These are phyloP conservation scores for Neoascochyta sp. DNA, from an alignment of 2,329 filamentous ascomycete species.

Conservation along the genomic window DNA sequence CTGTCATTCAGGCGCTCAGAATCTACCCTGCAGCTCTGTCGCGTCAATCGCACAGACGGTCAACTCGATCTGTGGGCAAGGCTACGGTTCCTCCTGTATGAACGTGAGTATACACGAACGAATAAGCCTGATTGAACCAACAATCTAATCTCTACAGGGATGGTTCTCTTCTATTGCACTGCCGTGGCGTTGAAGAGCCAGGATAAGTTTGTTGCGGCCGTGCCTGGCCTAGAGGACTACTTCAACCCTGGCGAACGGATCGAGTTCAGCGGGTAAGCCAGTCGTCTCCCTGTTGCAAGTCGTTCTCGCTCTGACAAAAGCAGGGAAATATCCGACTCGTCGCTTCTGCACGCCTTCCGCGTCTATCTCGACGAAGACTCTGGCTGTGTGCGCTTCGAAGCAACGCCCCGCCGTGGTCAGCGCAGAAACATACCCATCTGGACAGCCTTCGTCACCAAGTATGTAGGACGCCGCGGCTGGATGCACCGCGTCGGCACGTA, in stretches of 20 bases:
- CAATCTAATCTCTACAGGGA: slow-evolving; percentile 38
- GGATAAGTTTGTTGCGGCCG: slow-evolving; percentile 44
- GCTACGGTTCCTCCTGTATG: slow-evolving; percentile 53
- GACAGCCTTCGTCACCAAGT: slow-evolving; percentile 48
- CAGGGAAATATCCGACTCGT: slow-evolving; percentile 52
- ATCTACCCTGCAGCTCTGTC: slow-evolving; percentile 42
- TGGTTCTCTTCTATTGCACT: slow-evolving; percentile 57
- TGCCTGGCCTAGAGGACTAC: slow-evolving; percentile 44
- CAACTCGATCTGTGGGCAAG: slow-evolving; percentile 51
- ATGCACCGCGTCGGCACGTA: slow-evolving; percentile 42
- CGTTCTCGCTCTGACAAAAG: slow-evolving; percentile 11
- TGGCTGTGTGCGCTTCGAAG: slow-evolving; percentile 54
- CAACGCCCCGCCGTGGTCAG: slow-evolving; percentile 52
- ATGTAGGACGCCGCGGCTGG: slow-evolving; percentile 48
- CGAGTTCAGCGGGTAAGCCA: slow-evolving; percentile 49
- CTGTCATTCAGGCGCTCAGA: slow-evolving; percentile 42
- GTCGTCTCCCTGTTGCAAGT: neutral
- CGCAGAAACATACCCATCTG: slow-evolving; percentile 57
- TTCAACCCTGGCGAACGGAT: slow-evolving; percentile 46
- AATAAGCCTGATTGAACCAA: neutral
- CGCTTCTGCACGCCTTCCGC: slow-evolving; percentile 53
- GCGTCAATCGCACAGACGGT: slow-evolving; percentile 39
- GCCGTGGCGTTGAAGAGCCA: slow-evolving; percentile 58
- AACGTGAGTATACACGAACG: slow-evolving; percentile 44
- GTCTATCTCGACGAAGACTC: slow-evolving; percentile 52